Evolutionary conservation across 257 asterid species (phyloP).

Genomic region (Solanum chmielewskii): DNA sequence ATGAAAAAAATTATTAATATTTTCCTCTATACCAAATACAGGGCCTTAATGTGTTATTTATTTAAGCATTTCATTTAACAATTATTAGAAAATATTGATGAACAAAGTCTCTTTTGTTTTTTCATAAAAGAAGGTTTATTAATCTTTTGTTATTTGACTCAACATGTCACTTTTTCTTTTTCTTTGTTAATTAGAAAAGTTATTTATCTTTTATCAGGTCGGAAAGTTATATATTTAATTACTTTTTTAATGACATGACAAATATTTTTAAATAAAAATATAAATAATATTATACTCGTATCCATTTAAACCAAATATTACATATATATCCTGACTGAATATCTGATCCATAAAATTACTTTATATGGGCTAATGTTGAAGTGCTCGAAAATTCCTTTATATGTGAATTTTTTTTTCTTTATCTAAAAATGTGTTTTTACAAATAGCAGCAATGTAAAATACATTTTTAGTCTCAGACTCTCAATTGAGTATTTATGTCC

Average conservation of each 20-base stretch:
- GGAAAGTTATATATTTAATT: background rate
- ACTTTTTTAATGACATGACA: background rate
- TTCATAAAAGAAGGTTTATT: background rate
- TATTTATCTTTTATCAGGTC: background rate
- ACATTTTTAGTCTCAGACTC: background rate
- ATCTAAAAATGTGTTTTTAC: background rate
- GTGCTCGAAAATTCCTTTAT: background rate
- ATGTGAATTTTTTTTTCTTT: background rate
- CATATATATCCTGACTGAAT: background rate
- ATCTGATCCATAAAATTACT: background rate
- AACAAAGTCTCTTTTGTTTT: background rate
- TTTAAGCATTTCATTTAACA: background rate
- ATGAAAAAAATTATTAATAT: too few relatives aligned
- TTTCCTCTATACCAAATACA: background rate
- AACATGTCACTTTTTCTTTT: background rate
- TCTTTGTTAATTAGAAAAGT: background rate
- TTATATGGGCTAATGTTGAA: background rate
- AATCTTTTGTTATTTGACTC: background rate
- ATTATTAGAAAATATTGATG: background rate
- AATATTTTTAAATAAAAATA: too few relatives aligned
- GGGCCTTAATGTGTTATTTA: background rate
- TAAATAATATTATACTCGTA: background rate
- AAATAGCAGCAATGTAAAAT: too few relatives aligned
- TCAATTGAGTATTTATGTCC: background rate
- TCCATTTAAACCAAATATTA: background rate